Evolutionary conservation across 2,329 filamentous ascomycete genomes (phyloP), one percentile per base, ranked within the genome.

Genomic region (Dactylella cylindrospora): DNA sequence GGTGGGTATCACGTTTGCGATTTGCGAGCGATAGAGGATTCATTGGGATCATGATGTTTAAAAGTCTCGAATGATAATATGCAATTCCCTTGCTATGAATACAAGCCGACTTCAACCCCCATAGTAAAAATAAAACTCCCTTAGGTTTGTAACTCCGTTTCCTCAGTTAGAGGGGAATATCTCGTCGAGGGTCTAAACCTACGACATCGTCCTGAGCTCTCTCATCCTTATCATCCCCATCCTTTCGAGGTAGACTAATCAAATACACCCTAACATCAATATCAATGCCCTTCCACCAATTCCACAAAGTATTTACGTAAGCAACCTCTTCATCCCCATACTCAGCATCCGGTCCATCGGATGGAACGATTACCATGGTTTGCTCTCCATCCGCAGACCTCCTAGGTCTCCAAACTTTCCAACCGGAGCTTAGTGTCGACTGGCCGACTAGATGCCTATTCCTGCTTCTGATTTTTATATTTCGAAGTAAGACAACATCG

Each of bases 231-330:
- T n/a, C n/a, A n/a, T n/a, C n/a, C n/a, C n/a, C n/a, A n/a, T 29
- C 23, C 36, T 26, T 25, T 23, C 44, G 26, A 19, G 23, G 25
- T 12, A 32, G 41, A 31, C 50, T 53, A n/a, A 54, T 62, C 17
- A 62, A 17, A 29, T 35, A 49, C 23, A 62, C 57, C 43, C 57
- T 20, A 5, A 54, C 26, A 10, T 62, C 57, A 13, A 62, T 38
- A 23, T 62, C 57, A 9, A 62, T 62, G 3, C 57, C 49, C 31
- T 55, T 52, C 59, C 59, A 69, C 67, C 67, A 69, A 19, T 50
- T 49, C 31, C 66, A 67, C 44, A 69, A 54, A n/a, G 46, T 41
- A 19, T 52, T 65, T 8, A 68, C 64, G 55, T 69, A 69, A 25
- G 28, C 50, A 17, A 67, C 47, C 29, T 69, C 68, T 36, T 65